Base-by-base conservation (phyloP, 441 rosid species). In the Eruca vesicaria region DNA sequence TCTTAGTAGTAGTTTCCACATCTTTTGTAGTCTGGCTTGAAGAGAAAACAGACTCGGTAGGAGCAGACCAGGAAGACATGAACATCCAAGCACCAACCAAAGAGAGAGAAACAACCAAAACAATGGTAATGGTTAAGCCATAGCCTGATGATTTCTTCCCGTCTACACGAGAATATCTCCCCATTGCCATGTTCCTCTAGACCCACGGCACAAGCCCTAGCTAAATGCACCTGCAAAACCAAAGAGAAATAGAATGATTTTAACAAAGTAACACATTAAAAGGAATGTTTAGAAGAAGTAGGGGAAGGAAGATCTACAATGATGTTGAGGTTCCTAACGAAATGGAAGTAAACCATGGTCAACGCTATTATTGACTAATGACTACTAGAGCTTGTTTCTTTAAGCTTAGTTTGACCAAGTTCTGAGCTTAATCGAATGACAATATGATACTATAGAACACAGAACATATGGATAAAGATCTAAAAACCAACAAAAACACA, bases 11-110 rank as follows among this genome's bases (percentile, higher is more conserved):
- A 63, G 55, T 15, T 53, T 72, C 69, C 53, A 60, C 76, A 57
- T 80, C 82, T 63, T 66, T 73, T 11, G 57, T 36, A 66, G 19
- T 69, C 64, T 78, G 79, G 58, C 28, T 57, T 32, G 81, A 45
- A 18, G 79, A 70, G 15, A 80, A 31, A 6, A 83, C 35, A 60
- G 79, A 68, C 73, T 68, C 75, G 15, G 77, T 65, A 5, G 82
- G 78, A 36, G 69, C 80, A 72, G 83, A 61, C 29, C 86, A 79
- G 12, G 89, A 77, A 9, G 88, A 80, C 84, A 84, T 82, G 59
- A 84, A 79, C 82, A 78, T 83, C 89, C 92, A 88, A 33, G 80
- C 78, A 19, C 89, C 92, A 72, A 86, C 78, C 41, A 88, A 76
- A 74, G 78, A 77, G 26, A 86, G 63, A 53, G 84, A 72, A 48